Base-by-base conservation (phyloP, 1,139 yeast species). In the Candida tunisiensis region DNA sequence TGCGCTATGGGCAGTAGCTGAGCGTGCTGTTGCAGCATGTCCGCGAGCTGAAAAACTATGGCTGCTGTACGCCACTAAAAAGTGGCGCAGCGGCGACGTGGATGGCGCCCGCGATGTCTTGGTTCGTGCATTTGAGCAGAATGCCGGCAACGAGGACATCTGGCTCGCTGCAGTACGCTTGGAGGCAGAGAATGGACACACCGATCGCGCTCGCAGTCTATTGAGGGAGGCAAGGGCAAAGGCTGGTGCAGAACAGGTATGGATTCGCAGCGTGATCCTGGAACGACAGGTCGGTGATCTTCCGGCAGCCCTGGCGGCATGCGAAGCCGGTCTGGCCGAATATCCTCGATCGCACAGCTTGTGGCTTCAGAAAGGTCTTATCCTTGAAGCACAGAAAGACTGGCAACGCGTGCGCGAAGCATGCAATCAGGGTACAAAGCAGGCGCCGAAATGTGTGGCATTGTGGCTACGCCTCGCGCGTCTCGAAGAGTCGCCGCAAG, bases 101-200 rank as follows among this genome's bases (percentile, higher is more conserved):
- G 48, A 42, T 0, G 60, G 56, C 2, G 79, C 93, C 0, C 55
- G 74, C 30, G 41, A 44, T 0, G 62, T 79, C 2, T 50, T 82
- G 5, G 42, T 52, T 3, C 48, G 57, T 8, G 77, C 78, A 0
- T 47, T 65, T 24, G 42, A 54, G 4, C 32, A 42, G 8, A 46
- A 57, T 15, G 66, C 73, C 1, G 38, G 52, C 0, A 60, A 57
- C 33, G 73, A 69, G 34, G 65, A 62, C 13, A 49, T 82, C 5
- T 74, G 85, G 82, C 52, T 74, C 25, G 91, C 91, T 0, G 62
- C 72, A 11, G 57, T 77, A 15, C 74, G 78, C 36, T 51, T 82
- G 22, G 80, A 78, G 33, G 52, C 52, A 22, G 62, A 55, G 24
- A 56, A 53, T 13, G 40, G 41, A 6, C 44, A 62, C 19, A 51